Evolutionary conservation across 257 asterid genomes (phyloP), one percentile per base, ranked within the genome.

Genomic region (Echites panduratus): DNA sequence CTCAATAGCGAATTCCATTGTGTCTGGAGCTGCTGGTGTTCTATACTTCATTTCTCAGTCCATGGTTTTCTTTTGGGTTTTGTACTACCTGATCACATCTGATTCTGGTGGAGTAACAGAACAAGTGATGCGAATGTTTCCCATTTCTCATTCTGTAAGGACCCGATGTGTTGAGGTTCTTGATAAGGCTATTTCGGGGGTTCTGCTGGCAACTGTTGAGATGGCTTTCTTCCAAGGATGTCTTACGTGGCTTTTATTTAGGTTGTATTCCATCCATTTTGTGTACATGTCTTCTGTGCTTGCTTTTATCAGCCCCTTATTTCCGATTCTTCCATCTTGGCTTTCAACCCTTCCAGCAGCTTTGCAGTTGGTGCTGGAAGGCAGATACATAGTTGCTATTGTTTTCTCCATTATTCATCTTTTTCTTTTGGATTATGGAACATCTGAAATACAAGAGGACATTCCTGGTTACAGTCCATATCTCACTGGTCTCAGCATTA

Each of bases 81-180:
- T 95, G 79, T 92, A 89, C 63, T 95, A 83, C 73, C 84, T 95
- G n/a, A 91, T 95, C 73, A 95, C 98, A 26, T 87, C 99, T 0
- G 99, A 90, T 59, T 90, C 98, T 0, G 99, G 99, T 65, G 99
- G 97, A 3, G 99, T 89, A n/a, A 92, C 99, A 1, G 98, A 95
- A 56, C 99, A 95, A 59, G 97, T 83, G 0, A 95, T 95, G 87
- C 70, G 61, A 17, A 86, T 95, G 99, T 84, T 95, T 66, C 99
- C 99, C 35, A 85, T 95, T 45, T 84, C 99, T 4, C 77, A 81
- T 13, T 84, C 92, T 4, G 92, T 96, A 8, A 84, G 96, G 76
- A 79, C 84, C 0, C 87, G 92, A 4, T 87, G 96, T 54, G 96
- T 95, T 56, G 96, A 90, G 80, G 96, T 90, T 72, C 90, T 95